Percentiles rank a stretch among this genome's conserved stretches.
Conservation (phyloP, 2,329 filamentous ascomycete genomes). For the Hymenoscyphus infarciens region DNA sequence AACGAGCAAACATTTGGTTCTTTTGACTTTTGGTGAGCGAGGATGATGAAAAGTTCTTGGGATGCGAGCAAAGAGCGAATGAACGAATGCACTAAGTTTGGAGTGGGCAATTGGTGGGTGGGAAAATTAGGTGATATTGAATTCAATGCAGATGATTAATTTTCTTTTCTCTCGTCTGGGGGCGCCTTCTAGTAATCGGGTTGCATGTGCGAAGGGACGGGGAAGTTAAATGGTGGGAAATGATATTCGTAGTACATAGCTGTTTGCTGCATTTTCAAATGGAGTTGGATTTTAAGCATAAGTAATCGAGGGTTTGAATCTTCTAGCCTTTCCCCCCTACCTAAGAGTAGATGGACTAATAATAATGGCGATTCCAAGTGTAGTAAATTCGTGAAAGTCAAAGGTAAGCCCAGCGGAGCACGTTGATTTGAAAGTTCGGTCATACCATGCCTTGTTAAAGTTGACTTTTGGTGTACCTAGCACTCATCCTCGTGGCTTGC, state of each 20-base stretch:
- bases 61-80: not conserved
- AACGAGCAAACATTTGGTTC: conserved; percentile 1
- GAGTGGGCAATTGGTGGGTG: not conserved
- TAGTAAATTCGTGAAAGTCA: not conserved
- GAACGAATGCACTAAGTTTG: not conserved
- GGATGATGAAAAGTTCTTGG: conserved; percentile 3
- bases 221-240: not conserved
- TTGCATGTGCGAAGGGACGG: not conserved
- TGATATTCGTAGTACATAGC: not conserved
- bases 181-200: not conserved
- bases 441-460: not conserved
- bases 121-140: not conserved
- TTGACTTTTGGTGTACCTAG: not conserved
- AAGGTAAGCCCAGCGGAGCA: not conserved
- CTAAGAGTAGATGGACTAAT: too few species aligned
- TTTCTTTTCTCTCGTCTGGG: not conserved
- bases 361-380: too few species aligned
- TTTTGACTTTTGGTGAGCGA: not conserved
- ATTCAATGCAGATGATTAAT: not conserved
- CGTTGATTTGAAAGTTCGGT: not conserved
- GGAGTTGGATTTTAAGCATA: not conserved
- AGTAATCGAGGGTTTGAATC: not conserved
- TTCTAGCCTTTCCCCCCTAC: not conserved
- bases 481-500: not conserved
- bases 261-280: not conserved